These are phyloP conservation scores for Piromyces sp. DNA, from an alignment of 192 early-diverging fungal genomes.

Conservation along the genomic window DNA sequence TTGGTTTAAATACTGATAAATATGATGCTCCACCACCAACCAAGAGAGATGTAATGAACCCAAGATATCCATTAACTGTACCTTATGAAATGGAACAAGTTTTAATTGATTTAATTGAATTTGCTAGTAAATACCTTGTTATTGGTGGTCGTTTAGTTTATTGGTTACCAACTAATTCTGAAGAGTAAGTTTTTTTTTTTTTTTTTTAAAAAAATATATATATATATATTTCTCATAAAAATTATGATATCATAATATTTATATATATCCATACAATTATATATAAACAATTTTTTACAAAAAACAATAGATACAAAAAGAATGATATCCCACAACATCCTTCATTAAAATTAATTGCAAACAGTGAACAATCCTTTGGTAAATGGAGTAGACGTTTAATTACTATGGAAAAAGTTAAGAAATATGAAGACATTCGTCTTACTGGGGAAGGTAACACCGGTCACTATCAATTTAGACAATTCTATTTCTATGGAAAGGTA, in stretches of 20 bases:
- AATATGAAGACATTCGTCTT: not conserved
- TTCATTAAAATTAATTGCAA: conserved; percentile 58
- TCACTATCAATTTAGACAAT: not conserved
- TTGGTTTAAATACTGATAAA: conserved; percentile 43
- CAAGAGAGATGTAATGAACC: conserved; percentile 11
- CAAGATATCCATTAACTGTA: conserved; percentile 72
- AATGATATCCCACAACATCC: conserved; percentile 73
- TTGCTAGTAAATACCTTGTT: conserved; percentile 60
- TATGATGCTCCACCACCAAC: conserved; percentile 16
- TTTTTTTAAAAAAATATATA: no score
- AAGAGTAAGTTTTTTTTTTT: conserved; percentile 29
- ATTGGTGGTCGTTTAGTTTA: conserved; percentile 77
- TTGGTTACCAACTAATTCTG: conserved; percentile 86
- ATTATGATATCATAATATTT: no score
- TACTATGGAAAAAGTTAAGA: conserved; percentile 76
- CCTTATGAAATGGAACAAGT: conserved; percentile 92
- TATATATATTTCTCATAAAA: no score
- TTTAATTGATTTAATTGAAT: conserved; percentile 59
- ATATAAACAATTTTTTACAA: not conserved
- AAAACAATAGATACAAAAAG: conserved; percentile 27
- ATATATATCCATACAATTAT: no score
- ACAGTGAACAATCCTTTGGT: conserved; percentile 89
- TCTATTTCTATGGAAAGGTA: not conserved
- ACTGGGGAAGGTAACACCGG: not conserved
- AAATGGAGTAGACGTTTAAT: conserved; percentile 80